Evolutionary conservation across 2,329 filamentous ascomycete species (phyloP).

Genomic region (Botrytis aclada): DNA sequence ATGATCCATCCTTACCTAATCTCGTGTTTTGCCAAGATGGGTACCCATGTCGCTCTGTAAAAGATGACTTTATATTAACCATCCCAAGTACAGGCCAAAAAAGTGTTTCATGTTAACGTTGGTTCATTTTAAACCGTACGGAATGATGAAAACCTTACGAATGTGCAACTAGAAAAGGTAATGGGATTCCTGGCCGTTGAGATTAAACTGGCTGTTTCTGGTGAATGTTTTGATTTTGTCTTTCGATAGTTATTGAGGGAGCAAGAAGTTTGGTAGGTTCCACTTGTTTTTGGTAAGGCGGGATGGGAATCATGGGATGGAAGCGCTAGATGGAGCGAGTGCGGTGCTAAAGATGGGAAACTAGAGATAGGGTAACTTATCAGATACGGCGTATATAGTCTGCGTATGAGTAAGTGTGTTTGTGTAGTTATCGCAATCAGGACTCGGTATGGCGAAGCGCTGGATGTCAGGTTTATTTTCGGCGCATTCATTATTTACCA

Average conservation of each 20-base stretch:
- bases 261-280: background rate
- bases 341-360: background rate
- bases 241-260: background rate
- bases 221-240: background rate
- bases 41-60: background rate
- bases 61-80: background rate
- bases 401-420: background rate
- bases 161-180: background rate
- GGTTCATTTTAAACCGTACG: background rate
- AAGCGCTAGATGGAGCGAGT: background rate
- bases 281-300: background rate
- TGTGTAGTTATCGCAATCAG: background rate
- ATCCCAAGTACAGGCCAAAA: background rate
- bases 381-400: background rate
- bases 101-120: background rate
- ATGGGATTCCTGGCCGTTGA: background rate
- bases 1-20: slow-evolving; percentile 1
- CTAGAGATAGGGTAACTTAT: background rate
- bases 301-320: background rate
- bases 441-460: background rate
- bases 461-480: background rate
- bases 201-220: background rate
- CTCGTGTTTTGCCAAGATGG: slow-evolving; percentile 3
- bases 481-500: background rate
- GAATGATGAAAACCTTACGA: background rate